These are phyloP conservation scores for Fagopyrum tataricum DNA, from an alignment of 148 eudicot species.

Conservation along the genomic window DNA sequence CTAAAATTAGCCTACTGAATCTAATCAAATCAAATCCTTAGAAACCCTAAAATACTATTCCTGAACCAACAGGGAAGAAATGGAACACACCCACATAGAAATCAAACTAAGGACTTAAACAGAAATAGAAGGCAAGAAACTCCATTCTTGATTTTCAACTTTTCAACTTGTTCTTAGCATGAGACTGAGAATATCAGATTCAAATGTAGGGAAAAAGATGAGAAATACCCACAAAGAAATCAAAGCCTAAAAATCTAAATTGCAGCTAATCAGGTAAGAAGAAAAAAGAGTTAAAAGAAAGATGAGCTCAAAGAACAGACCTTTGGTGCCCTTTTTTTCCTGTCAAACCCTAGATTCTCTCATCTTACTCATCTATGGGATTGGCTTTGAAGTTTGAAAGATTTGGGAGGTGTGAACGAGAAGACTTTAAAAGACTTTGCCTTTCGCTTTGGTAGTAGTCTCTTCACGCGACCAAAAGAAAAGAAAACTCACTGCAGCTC, in stretches of 20 bases:
- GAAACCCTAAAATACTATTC: constrained; percentile 3
- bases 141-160: not conserved
- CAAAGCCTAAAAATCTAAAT: constrained; percentile 17
- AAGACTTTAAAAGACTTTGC: constrained; percentile 27
- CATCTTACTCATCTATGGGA: constrained; percentile 15
- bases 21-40: not conserved
- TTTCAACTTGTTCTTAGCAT: not conserved
- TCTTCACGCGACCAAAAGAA: constrained; percentile 30
- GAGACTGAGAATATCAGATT: constrained; percentile 14
- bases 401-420: constrained; percentile 39
- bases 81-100: not conserved
- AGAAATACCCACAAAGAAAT: constrained; percentile 24
- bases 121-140: constrained; percentile 14
- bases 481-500: constrained; percentile 12
- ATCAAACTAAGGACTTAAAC: not conserved
- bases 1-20: constrained; percentile 7
- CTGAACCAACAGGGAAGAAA: not conserved
- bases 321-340: constrained; percentile 10
- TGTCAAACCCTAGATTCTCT: constrained; percentile 49
- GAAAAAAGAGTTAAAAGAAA: constrained; percentile 1
- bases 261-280: constrained; percentile 3
- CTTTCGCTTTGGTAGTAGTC: constrained; percentile 11
- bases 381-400: constrained; percentile 13
- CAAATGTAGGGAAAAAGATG: constrained; percentile 11
- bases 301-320: constrained; percentile 11